Conservation (phyloP, 805 yeast genomes). For the Ogataea paraovalis region DNA sequence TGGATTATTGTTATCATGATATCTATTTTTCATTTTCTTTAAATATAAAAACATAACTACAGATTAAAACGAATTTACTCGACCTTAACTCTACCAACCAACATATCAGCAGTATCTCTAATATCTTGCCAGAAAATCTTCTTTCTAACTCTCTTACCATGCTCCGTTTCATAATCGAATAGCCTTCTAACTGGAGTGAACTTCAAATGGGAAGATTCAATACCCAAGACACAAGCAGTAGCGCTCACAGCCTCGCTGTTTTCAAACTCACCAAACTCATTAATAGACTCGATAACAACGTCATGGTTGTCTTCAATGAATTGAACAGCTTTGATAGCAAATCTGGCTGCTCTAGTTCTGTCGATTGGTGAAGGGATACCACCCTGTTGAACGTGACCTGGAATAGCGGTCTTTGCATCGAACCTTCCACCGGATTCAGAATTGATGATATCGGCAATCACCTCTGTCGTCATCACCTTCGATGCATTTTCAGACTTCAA, state of each 20-base stretch:
- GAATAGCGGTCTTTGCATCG: constrained; percentile 92
- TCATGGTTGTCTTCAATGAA: constrained; percentile 50
- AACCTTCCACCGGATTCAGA: constrained; percentile 66
- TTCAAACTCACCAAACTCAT: constrained; percentile 30
- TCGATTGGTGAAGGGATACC: constrained; percentile 82
- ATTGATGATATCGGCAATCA: constrained; percentile 78
- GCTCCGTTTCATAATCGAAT: constrained; percentile 84
- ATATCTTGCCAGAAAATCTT: constrained; percentile 75
- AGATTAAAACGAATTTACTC: too few species aligned
- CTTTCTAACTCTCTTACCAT: constrained; percentile 82
- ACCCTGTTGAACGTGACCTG: constrained; percentile 99
- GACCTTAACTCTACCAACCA: constrained; percentile 64
- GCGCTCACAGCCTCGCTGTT: constrained; percentile 29
- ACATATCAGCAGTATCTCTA: constrained; percentile 75
- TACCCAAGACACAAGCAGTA: constrained; percentile 82
- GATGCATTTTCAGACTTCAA: constrained; percentile 84
- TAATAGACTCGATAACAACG: constrained; percentile 14
- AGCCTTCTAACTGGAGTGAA: constrained; percentile 72
- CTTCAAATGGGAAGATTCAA: constrained; percentile 68
- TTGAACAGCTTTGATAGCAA: constrained; percentile 64
- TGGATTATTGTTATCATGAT: neutral
- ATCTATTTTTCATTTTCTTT: too few species aligned
- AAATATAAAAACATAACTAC: neutral
- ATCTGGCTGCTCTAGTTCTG: constrained; percentile 68
- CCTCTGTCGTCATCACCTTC: constrained; percentile 72